Percentiles rank a stretch among this genome's conserved stretches.
These are phyloP conservation scores for Chlorociboria aeruginascens DNA, from an alignment of 495 filamentous ascomycete genomes.

Conservation along the genomic window DNA sequence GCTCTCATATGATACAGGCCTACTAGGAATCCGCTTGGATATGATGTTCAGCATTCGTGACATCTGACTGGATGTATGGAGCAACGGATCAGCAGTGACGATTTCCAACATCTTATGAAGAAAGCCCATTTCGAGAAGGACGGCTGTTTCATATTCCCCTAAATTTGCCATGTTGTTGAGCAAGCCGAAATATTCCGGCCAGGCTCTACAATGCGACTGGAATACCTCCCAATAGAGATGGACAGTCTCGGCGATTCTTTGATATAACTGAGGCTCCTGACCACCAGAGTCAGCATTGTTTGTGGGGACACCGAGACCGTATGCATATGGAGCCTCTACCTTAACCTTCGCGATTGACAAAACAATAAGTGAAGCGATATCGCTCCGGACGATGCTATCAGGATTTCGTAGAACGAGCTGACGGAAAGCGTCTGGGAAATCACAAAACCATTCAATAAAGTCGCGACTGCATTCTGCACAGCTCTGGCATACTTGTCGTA, in stretches of 20 bases:
- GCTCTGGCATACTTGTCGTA: conserved; percentile 39
- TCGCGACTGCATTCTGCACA: conserved; percentile 45
- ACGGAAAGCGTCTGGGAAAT: conserved; percentile 43
- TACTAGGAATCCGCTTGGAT: conserved; percentile 33
- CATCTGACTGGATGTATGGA: conserved; percentile 31
- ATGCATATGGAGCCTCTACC: conserved; percentile 29
- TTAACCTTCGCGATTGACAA: conserved; percentile 40
- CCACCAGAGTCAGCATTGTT: conserved; percentile 19
- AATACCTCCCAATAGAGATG: conserved; percentile 40
- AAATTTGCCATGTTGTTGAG: conserved; percentile 46
- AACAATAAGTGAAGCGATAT: conserved; percentile 42
- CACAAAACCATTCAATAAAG: conserved; percentile 51
- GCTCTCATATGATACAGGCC: conserved; percentile 37
- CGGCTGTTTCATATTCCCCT: conserved; percentile 38
- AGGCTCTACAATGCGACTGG: conserved; percentile 47
- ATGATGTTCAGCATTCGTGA: conserved; percentile 30
- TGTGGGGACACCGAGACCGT: conserved; percentile 19
- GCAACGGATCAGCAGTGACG: conserved; percentile 44
- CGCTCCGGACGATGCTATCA: conserved; percentile 46
- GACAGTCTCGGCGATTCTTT: conserved; percentile 40
- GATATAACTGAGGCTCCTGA: conserved; percentile 30
- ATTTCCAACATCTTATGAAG: conserved; percentile 47
- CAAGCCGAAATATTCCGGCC: conserved; percentile 73
- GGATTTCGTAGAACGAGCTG: conserved; percentile 57
- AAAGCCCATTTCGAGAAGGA: conserved; percentile 43